Evolutionary conservation across 1,284 basidiomycete genomes (phyloP), one percentile per base, ranked within the genome.

Genomic region (Anthracocystis setariae): DNA sequence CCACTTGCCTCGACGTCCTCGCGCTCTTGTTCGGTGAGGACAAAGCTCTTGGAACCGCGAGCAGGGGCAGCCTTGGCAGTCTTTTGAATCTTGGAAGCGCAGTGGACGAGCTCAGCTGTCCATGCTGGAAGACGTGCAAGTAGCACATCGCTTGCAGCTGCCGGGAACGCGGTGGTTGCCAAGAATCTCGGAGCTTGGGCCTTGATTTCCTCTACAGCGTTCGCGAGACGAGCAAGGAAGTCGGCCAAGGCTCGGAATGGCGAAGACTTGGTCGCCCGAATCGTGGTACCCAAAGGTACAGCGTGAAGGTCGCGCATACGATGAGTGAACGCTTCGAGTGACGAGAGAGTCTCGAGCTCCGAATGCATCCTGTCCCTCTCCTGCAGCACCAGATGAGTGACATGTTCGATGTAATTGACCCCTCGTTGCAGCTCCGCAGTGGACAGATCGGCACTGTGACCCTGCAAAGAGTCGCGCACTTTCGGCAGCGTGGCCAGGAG

Each of bases 371-470:
- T 67, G 25, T 46, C 46, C 3, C 78, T 69, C 40, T 76, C 69
- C 23, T 46, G 68, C 42, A 78, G 42, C 3, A 74, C 73, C 1
- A 76, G 39, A 21, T 60, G 39, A 12, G 71, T 72, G 38, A 89
- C 86, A 46, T 91, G 93, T 84, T 98, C 94, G 8, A 93, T 86
- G 56, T 92, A 88, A 66, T 88, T 89, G 21, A 92, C 84, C 5
- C 90, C 93, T 57, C 92, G 87, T 77, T 90, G 90, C 13, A 98
- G 85, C 67, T 98, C 94, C 8, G 91, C 89, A 12, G 92, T 92
- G 8, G 88, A 87, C 40, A 98, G 82, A 80, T 98, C 95, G 0
- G 87, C 83, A 78, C 92, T 90, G 83, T 97, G 94, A 29, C 86
- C 84, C 9, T 88, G 86, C 50, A 93, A 84, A 0, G 88, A 86